These are phyloP conservation scores for Arthrobotrys sphaeroides DNA, from an alignment of 2,329 filamentous ascomycete species.

Conservation along the genomic window DNA sequence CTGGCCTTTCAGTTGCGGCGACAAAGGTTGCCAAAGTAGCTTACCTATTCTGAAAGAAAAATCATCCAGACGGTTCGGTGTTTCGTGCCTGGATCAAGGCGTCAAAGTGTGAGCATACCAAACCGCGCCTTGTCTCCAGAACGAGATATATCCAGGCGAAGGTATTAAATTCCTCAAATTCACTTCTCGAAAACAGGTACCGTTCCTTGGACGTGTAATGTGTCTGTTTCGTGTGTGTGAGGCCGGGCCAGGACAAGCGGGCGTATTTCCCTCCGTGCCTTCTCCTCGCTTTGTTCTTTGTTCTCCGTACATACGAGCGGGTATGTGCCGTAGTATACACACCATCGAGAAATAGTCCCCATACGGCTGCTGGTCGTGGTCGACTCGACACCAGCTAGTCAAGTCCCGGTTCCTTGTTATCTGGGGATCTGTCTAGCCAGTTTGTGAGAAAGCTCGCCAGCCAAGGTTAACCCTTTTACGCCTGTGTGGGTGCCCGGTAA, in stretches of 20 bases:
- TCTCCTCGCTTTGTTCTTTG: constrained; percentile 47
- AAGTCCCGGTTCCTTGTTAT: constrained; percentile 49
- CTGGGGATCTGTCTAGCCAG: constrained; percentile 47
- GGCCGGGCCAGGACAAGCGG: constrained; percentile 18
- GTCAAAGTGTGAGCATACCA: constrained; percentile 41
- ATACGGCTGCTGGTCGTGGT: constrained; percentile 44
- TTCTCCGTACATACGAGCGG: constrained; percentile 23
- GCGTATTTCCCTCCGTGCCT: constrained; percentile 13
- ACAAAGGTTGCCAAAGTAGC: constrained; percentile 9
- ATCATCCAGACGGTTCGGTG: not conserved
- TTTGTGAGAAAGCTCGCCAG: constrained; percentile 22
- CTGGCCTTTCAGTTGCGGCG: constrained; percentile 19
- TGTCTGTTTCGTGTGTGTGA: constrained; percentile 48
- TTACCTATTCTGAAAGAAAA: not conserved
- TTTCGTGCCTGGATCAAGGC: constrained; percentile 9
- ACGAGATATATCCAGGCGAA: constrained; percentile 27
- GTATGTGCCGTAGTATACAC: constrained; percentile 49
- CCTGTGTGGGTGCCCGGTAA: constrained; percentile 45
- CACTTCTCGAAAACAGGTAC: constrained; percentile 40
- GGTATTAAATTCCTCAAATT: constrained; percentile 36
- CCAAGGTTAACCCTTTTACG: constrained; percentile 36
- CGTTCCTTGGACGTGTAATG: constrained; percentile 51
- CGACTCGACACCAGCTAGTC: constrained; percentile 41
- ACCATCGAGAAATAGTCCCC: constrained; percentile 42
- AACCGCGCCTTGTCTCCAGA: constrained; percentile 20